Evolutionary conservation across 2,329 filamentous ascomycete genomes (phyloP).

Genomic region (Annulohypoxylon truncatum): DNA sequence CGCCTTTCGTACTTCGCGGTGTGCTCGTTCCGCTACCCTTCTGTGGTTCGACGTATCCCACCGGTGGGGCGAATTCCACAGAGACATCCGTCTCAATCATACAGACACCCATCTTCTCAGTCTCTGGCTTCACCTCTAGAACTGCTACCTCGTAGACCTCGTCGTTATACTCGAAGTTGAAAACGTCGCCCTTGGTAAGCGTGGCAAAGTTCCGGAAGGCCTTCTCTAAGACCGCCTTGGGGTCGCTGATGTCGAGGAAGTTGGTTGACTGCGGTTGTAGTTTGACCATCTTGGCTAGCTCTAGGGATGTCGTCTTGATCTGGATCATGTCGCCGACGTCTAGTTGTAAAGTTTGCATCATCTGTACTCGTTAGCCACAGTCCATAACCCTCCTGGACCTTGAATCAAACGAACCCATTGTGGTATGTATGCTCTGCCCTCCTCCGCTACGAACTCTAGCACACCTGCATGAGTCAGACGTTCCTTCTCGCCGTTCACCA

Average conservation of each 20-base stretch:
- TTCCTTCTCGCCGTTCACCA: slow-evolving; percentile 85
- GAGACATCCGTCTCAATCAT: slow-evolving; percentile 97
- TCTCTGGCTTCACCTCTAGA: slow-evolving; percentile 89
- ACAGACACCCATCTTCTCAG: slow-evolving; percentile 85
- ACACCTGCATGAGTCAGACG: slow-evolving; percentile 93
- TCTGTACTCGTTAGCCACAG: slow-evolving; percentile 61
- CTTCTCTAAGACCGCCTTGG: slow-evolving; percentile 95
- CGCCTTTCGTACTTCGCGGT: slow-evolving; percentile 74
- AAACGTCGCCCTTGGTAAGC: slow-evolving; percentile 91
- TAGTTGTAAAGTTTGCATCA: slow-evolving; percentile 91
- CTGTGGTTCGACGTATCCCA: slow-evolving; percentile 93
- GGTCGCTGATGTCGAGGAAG: slow-evolving; percentile 97
- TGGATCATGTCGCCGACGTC: slow-evolving; percentile 95
- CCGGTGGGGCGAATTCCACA: slow-evolving; percentile 93
- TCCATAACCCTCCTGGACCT: background rate
- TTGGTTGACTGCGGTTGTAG: slow-evolving; percentile 92
- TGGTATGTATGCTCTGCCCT: slow-evolving; percentile 94
- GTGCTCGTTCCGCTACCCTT: slow-evolving; percentile 86
- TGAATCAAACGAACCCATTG: slow-evolving; percentile 76
- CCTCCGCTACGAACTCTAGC: slow-evolving; percentile 96
- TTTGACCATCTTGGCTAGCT: slow-evolving; percentile 92
- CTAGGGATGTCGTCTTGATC: slow-evolving; percentile 92
- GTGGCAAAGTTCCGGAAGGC: slow-evolving; percentile 97
- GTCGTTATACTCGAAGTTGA: slow-evolving; percentile 97
- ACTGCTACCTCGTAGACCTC: slow-evolving; percentile 93